phyloP scores from a whole-genome alignment of 495 filamentous ascomycete species.

The Trichoderma gamsii region DNA sequence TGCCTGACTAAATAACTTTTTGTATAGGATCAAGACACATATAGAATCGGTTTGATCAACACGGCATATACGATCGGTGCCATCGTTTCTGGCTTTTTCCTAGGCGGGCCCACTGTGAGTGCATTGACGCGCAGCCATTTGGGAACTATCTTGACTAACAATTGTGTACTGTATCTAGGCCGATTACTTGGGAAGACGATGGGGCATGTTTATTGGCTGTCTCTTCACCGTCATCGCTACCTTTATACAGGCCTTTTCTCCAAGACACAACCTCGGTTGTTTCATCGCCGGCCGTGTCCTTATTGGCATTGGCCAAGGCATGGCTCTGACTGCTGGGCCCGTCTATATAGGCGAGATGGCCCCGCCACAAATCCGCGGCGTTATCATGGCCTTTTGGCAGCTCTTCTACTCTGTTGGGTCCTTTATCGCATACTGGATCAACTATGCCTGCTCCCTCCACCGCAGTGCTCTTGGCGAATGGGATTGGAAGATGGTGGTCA shows the following conservation, averaged over 20 bases:
- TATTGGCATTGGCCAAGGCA: constrained; percentile 59
- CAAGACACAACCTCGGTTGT: constrained; percentile 47
- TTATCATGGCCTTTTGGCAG: constrained; percentile 64
- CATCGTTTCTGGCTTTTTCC: constrained; percentile 56
- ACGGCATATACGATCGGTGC: constrained; percentile 60
- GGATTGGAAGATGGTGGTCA: constrained; percentile 58
- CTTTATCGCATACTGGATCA: constrained; percentile 60
- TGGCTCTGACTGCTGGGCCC: constrained; percentile 53
- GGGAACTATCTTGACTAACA: constrained; percentile 7
- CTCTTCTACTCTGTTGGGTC: constrained; percentile 60
- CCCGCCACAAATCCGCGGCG: constrained; percentile 52
- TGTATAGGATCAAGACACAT: constrained; percentile 27
- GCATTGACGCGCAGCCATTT: neutral
- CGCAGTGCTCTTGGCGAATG: constrained; percentile 48
- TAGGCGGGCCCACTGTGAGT: constrained; percentile 45
- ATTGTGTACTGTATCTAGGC: constrained; percentile 26
- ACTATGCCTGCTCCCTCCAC: constrained; percentile 50
- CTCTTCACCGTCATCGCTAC: constrained; percentile 54
- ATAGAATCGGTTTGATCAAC: constrained; percentile 52
- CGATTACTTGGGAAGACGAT: constrained; percentile 51
- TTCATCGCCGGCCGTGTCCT: constrained; percentile 57
- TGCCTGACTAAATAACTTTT: constrained; percentile 3
- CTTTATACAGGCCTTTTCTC: constrained; percentile 56
- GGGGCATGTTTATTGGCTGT: constrained; percentile 54
- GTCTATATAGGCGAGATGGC: constrained; percentile 60